Base-by-base conservation (phyloP, 805 yeast genomes). In the Grigorovia transvaalensis region DNA sequence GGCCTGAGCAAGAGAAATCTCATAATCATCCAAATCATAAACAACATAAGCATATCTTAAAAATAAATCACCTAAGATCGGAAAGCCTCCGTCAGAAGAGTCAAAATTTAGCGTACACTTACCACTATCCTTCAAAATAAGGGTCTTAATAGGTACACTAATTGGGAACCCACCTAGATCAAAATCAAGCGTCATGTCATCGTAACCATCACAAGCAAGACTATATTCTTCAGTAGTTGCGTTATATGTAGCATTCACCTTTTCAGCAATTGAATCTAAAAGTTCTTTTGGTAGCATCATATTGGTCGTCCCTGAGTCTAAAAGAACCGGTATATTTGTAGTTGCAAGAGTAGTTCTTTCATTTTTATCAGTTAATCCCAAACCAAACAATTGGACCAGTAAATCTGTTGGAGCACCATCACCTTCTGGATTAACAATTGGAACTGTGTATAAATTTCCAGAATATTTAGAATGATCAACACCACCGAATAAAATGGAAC, bases 401-500 rank as follows among this genome's bases (percentile, higher is more conserved):
- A 57, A 58, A 42, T 56, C 54, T 12, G 57, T 53, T 19, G 61
- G 57, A 2, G 35, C n/a, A 11, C 48, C 20, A 18, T 49, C 52
- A 17, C 60, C 61, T 53, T 50, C 8, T 54, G 50, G 50, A 52
- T 79, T 80, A 56, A 81, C 66, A 45, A 80, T 57, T 35, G 83
- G 81, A 8, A 83, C 62, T 1, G 78, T 66, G 33, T 71, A 62
- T 43, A 82, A 65, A n/a, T 63, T 54, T n/a, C 88, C 89, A 0
- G 68, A 51, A 63, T 78, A 82, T 66, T 83, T 83, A 43, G 78
- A 73, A 54, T 74, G 77, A 60, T 85, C 90, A 33, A 81, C 74
- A 42, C 82, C 91, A 46, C 91, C 90, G 69, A 85, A 85, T 49
- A 85, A 63, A 38, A 85, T 71, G 12, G 73, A 65, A 4, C 88